These are phyloP conservation scores for Phytopythium litorale DNA, from an alignment of 352 stramenopile genomes.

Conservation along the genomic window DNA sequence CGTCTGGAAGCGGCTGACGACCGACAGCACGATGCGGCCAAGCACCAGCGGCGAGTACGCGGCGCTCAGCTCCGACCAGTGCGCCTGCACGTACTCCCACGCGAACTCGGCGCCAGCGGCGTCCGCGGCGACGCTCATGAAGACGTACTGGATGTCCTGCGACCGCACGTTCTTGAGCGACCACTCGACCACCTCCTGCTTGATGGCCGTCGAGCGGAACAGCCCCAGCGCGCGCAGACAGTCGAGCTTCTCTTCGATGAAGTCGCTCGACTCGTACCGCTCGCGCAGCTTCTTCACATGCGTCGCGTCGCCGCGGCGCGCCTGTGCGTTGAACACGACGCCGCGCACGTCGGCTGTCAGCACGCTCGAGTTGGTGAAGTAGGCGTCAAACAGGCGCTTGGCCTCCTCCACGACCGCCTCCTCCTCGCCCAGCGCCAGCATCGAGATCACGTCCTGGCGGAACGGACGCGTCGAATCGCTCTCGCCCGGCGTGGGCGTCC, in stretches of 20 bases:
- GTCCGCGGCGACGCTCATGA: conserved; percentile 67
- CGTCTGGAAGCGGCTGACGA: conserved; percentile 63
- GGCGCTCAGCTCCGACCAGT: conserved; percentile 64
- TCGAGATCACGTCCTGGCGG: conserved; percentile 66
- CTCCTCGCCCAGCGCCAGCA: conserved; percentile 61
- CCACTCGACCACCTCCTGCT: conserved; percentile 69
- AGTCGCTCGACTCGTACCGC: conserved; percentile 69
- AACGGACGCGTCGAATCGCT: conserved; percentile 52
- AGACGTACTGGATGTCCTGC: conserved; percentile 82
- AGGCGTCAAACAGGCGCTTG: conserved; percentile 51
- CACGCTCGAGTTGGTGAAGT: conserved; percentile 47
- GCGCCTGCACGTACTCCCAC: conserved; percentile 72
- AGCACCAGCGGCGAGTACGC: conserved; percentile 61
- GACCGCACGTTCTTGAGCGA: conserved; percentile 61
- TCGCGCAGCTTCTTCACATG: conserved; percentile 45
- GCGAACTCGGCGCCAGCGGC: conserved; percentile 38
- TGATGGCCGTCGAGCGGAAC: conserved; percentile 50
- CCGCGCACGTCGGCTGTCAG: conserved; percentile 61
- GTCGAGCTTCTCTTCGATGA: conserved; percentile 81
- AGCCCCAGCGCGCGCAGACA: conserved; percentile 69
- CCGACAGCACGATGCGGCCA: conserved; percentile 61
- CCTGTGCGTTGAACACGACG: conserved; percentile 60
- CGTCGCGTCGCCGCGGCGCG: conserved; percentile 34
- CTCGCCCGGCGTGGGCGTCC: conserved; percentile 34
- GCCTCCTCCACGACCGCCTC: conserved; percentile 38